Base-by-base conservation (phyloP, 2,329 filamentous ascomycete species). In the Aureobasidium sp. region DNA sequence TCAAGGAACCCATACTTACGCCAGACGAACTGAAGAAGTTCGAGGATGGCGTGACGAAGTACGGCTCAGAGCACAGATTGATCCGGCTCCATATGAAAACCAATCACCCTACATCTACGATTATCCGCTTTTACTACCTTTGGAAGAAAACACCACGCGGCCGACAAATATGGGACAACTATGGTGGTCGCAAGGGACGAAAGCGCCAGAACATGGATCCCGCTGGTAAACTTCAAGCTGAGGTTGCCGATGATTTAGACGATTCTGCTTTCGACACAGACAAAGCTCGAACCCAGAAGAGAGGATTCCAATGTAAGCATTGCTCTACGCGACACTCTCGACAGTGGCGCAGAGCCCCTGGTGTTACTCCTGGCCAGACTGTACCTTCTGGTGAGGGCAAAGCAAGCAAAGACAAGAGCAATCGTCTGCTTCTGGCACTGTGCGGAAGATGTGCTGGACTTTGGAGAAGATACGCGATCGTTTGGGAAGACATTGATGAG, bases 121-220 rank as follows among this genome's bases (percentile, higher is more conserved):
- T 97, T 64, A 91, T 96, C 29, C 89, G 94, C 3, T 95, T 89
- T 71, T 99, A 97, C 75, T 99, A 99, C 73, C 90, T 90, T 66
- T 99, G 94, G 94, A 99, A 99, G 77, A 97, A 97, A 75, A 91
- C 91, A 0, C 82, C 88, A 2, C 86, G 87, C 62, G 94, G 94
- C 44, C 87, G 84, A 70, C 86, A 94, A 68, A 86, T 99, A 27
- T 97, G 94, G 92, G 91, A 91, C 63, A 90, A 86, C 66, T 96
- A 89, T 68, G 85, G 90, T 55, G 91, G 90, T 11, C 85, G 93
- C 49, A 96, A 95, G 71, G 90, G 90, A 62, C 95, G 93, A 74
- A 88, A 85, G 68, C 73, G 75, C 27, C 72, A 75, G 36, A 76
- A 76, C 61, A 65, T 76, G 49, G 87, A 86, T 50, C 82, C 83